Evolutionary conservation across 2,329 filamentous ascomycete species (phyloP).

Genomic region (Fusarium sororula): DNA sequence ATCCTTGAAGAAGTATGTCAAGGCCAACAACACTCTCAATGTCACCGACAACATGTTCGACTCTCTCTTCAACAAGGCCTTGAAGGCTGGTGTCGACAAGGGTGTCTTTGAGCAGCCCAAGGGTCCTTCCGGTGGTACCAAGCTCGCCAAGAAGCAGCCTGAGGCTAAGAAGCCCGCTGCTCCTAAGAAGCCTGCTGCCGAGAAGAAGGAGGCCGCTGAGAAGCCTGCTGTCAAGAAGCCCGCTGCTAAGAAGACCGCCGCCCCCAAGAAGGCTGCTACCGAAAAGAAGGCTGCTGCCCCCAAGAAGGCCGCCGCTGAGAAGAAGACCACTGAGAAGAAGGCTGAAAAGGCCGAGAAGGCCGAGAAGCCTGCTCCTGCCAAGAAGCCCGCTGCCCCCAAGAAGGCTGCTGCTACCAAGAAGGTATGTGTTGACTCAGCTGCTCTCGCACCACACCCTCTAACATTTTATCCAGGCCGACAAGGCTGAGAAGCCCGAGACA

Average conservation of each 20-base stretch:
- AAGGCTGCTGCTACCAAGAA: constrained; percentile 43
- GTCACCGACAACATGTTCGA: constrained; percentile 67
- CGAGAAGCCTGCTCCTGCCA: constrained; percentile 57
- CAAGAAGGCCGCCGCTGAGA: constrained; percentile 42
- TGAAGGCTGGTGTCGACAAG: constrained; percentile 84
- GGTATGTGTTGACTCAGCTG: constrained; percentile 8
- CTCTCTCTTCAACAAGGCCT: constrained; percentile 85
- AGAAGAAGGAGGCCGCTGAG: constrained; percentile 47
- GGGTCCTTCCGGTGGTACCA: constrained; percentile 89
- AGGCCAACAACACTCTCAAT: constrained; percentile 62
- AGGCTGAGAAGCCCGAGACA: constrained; percentile 70
- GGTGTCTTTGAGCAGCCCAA: constrained; percentile 90
- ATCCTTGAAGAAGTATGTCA: constrained; percentile 69
- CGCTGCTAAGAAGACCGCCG: constrained; percentile 45
- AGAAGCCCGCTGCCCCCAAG: constrained; percentile 47
- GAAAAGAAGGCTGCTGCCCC: constrained; percentile 50
- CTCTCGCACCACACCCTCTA: neutral
- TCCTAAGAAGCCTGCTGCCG: constrained; percentile 45
- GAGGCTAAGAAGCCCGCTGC: constrained; percentile 51
- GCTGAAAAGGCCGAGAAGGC: constrained; percentile 54
- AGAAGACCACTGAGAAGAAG: constrained; percentile 29
- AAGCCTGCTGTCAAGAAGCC: constrained; percentile 48
- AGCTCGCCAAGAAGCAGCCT: constrained; percentile 83
- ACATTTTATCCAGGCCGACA: constrained; percentile 28
- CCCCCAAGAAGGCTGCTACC: constrained; percentile 51